Percentiles rank a stretch among this genome's conserved stretches.
phyloP scores from a whole-genome alignment of 352 stramenopile genomes.

The Achlya hypogyna region DNA sequence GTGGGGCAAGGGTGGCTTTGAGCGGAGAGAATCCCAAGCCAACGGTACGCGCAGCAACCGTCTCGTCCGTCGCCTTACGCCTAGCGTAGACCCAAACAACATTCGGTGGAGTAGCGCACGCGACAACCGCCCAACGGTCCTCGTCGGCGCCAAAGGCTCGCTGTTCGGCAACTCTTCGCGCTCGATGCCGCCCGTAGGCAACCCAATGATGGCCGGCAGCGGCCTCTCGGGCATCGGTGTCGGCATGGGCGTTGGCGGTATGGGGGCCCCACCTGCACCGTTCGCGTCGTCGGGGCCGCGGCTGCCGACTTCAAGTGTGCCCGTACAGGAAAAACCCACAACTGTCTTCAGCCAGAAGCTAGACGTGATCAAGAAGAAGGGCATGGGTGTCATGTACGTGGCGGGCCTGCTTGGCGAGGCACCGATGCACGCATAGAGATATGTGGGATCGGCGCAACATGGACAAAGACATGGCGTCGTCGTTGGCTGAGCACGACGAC shows the following conservation, averaged over 20 bases:
- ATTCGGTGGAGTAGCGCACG: conserved; percentile 24
- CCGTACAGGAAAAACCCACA: conserved; percentile 32
- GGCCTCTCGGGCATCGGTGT: conserved; percentile 1
- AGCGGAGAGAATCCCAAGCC: conserved; percentile 47
- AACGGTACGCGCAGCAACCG: conserved; percentile 28
- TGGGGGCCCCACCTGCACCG: not conserved
- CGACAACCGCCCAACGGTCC: conserved; percentile 77
- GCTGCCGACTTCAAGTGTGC: conserved; percentile 36
- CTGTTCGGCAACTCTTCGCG: not conserved
- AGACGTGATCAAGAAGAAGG: conserved; percentile 75
- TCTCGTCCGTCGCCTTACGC: conserved; percentile 34
- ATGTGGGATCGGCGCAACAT: conserved; percentile 84
- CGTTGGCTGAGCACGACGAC: conserved; percentile 77
- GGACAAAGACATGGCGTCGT: conserved; percentile 86
- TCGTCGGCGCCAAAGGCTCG: conserved; percentile 55
- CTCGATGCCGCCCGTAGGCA: not conserved
- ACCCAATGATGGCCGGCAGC: not conserved
- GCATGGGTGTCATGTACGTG: conserved; percentile 35
- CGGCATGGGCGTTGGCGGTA: not conserved
- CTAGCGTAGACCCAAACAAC: conserved; percentile 3
- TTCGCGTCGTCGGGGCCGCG: not conserved
- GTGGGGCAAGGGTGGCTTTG: conserved; percentile 75
- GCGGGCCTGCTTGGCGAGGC: not conserved
- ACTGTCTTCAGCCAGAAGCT: conserved; percentile 67
- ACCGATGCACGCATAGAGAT: conserved; percentile 28